Base-by-base conservation (phyloP, 176 grass and related monocot species). In the Oryza coarctata region DNA sequence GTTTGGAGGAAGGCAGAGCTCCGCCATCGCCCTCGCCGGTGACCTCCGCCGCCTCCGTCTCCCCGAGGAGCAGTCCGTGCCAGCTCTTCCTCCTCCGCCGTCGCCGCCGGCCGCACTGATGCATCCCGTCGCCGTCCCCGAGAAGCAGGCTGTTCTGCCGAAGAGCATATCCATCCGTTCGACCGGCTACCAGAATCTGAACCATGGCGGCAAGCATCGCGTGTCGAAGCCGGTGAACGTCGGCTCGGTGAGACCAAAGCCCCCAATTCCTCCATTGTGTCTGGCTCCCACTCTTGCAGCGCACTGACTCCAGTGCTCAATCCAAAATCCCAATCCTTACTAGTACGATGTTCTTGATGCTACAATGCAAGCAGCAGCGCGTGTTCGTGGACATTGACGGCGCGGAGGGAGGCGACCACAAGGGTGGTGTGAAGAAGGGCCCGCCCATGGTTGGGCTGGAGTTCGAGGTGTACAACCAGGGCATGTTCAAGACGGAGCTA, bases 401-500 rank as follows among this genome's bases (percentile, higher is more conserved):
- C 63, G 10, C 77, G 26, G 49, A 78, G 12, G 69, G 43, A 44
- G 86, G 41, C 14, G 80, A 78, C 33, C 65, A 77, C 55, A 65
- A 57, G 39, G 62, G 43, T 9, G 43, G 29, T 4, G 50, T 8
- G 29, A 66, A 78, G 68, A 79, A 88, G 78, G 49, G 77, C 70
- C 38, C 76, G 78, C 70, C 80, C 62, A 69, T 68, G 14, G 87
- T 71, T 31, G 83, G 89, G 68, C 34, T 92, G 75, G 85, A 99
- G 80, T 72, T 95, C 82, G 85, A 99, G 80, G 97, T 92, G 74
- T 99, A 84, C 89, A 91, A 87, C 87, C 97, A 99, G 80, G 97
- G 93, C 32, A 99, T 90, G 93, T 94, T 92, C 82, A 99, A 99
- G 89, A 96, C 97, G 32, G 97, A 99, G 91, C 89, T 96, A 10